Evolutionary conservation across 2,329 filamentous ascomycete species (phyloP), one percentile per base, ranked within the genome.

Genomic region (Aspergillus latus): DNA sequence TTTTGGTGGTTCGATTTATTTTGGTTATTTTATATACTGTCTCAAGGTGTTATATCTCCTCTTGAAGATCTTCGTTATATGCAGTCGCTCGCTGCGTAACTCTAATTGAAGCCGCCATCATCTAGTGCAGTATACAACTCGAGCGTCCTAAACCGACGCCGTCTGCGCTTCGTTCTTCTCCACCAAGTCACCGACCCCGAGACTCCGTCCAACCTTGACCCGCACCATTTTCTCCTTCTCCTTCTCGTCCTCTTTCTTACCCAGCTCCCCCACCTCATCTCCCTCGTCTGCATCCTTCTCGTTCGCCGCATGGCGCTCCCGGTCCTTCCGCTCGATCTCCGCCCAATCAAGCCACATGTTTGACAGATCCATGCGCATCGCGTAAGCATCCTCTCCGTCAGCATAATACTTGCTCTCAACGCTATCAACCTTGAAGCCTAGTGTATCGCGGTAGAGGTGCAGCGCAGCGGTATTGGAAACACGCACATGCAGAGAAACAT

Each of bases 401-500:
- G 94, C 94, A 73, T 99, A 99, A 67, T 76, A 76, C 62, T 74
- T 76, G 60, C 68, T 66, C 62, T 76, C 74, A 36, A 76, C 64
- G 47, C 92, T 94, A 63, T 94, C 90, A 64, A 90, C 89, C 71
- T 87, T 84, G 81, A 97, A 97, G 53, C 90, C 88, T 0, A 97
- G 85, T 0, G 92, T 97, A 72, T 95, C 89, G 66, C 91, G 87
- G 83, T 99, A 99, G 21, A 99, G 84, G 67, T 89, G 90, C 60
- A 96, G 84, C 28, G 94, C 94, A 5, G 94, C 94, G 59, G 84
- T 84, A 81, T 99, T 99, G 75, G 89, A 94, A 52, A 96, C 85
- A 69, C 94, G 92, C 62, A 99, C 94, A 79, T 99, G 94, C 34
- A 99, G 85, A 34, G 90, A 95, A 70, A 99, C 93, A 79, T 97